phyloP scores from a whole-genome alignment of 345 rosid species.

The Hypericum androsaemum region DNA sequence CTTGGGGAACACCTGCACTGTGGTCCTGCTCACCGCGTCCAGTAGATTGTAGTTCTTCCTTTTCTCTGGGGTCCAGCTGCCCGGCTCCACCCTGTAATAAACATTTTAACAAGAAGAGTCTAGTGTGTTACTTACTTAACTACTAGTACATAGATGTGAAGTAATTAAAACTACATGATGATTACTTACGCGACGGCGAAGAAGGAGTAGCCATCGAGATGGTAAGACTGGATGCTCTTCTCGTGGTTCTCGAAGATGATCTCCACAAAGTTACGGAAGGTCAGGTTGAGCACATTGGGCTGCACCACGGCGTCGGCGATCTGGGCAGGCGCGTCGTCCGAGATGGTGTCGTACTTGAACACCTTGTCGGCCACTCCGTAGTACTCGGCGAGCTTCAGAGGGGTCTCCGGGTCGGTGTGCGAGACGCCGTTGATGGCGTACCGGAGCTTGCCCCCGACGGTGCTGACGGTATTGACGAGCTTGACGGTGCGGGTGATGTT shows the following conservation, averaged over 20 bases:
- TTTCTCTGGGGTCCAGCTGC: too few relatives aligned
- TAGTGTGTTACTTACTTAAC: too few relatives aligned
- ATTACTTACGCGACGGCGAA: neutral
- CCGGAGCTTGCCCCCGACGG: neutral
- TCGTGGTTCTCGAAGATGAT: conserved; percentile 2
- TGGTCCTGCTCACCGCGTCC: too few relatives aligned
- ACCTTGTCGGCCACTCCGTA: neutral
- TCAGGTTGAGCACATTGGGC: conserved; percentile 2
- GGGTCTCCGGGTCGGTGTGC: neutral
- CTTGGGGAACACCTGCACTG: too few relatives aligned
- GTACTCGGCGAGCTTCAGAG: conserved; percentile 4
- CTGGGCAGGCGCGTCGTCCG: neutral
- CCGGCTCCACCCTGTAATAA: too few relatives aligned
- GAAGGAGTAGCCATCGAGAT: neutral
- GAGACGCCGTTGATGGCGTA: conserved; percentile 1
- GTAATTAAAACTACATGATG: too few relatives aligned
- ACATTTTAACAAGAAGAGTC: too few relatives aligned
- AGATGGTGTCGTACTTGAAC: conserved; percentile 1
- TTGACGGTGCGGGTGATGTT: neutral
- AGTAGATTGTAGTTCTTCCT: too few relatives aligned
- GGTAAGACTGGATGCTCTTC: conserved; percentile 4
- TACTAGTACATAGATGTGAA: too few relatives aligned
- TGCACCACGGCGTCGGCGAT: neutral
- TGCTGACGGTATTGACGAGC: neutral
- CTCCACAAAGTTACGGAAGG: conserved; percentile 3